Base-by-base conservation (phyloP, 495 filamentous ascomycete genomes). In the Hypoxylon fragiforme region DNA sequence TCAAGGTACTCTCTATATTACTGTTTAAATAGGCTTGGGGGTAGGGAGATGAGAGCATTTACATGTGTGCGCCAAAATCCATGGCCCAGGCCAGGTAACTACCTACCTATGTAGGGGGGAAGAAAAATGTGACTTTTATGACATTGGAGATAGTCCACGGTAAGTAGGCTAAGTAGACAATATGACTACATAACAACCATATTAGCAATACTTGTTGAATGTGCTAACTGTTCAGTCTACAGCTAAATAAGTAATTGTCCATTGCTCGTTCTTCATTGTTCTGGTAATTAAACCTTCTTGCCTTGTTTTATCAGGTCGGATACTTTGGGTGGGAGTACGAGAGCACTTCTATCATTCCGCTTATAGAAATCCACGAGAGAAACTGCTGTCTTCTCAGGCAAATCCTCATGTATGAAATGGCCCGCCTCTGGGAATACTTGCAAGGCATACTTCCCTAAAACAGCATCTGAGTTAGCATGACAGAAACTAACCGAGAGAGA, bases 331-430 rank as follows among this genome's bases (percentile, higher is more conserved):
- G 94, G 94, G 44, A 97, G 73, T 5, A 97, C 87, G 54, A 97
- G 67, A 0, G 86, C 81, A 58, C 81, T 87, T 41, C 92, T 77
- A 70, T 97, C 92, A 68, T 97, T 97, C 21, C 94, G 74, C 59
- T 84, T 86, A 63, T 92, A 89, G 61, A 99, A 97, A 65, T 97
- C 95, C 2, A 87, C 91, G 44, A 97, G 70, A 19, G 85, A 80
- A 58, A 82, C 81, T 3, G 95, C 94, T 20, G 86, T 92, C 75
- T 90, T 95, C 54, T 87, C 85, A 1, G 95, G 91, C 46, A 90
- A 80, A 69, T 99, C 94, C 70, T 99, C 94, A 53, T 97, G 95
- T 40, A 99, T 81, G 61, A 97, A 98, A 69, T 97, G 94, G 0
- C 94, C 94, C 4, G 92, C 91, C 70, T 96, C 89, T 0, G 95